Percentiles rank a stretch among this genome's conserved stretches.
These are phyloP conservation scores for Thymus mandschuricus DNA, from an alignment of 257 asterid species.

Conservation along the genomic window DNA sequence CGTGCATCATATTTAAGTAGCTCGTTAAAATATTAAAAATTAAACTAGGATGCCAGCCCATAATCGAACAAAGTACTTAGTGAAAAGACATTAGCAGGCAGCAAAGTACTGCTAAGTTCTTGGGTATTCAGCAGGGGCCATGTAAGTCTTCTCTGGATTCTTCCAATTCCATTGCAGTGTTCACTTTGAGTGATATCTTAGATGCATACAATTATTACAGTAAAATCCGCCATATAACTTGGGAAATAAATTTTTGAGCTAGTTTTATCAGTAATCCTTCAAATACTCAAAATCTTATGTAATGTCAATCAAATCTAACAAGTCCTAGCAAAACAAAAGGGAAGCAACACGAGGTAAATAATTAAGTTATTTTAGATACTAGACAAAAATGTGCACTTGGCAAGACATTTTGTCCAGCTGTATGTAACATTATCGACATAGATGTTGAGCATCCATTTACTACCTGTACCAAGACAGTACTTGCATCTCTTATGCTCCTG, in stretches of 20 bases:
- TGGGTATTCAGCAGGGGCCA: background rate
- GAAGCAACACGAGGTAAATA: background rate
- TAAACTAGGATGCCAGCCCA: background rate
- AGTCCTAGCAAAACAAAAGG: background rate
- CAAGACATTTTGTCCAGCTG: slow-evolving; percentile 3
- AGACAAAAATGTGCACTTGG: background rate
- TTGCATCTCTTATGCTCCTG: slow-evolving; percentile 99
- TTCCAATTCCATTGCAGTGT: background rate
- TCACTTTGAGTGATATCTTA: background rate
- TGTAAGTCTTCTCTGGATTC: background rate
- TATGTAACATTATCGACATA: background rate
- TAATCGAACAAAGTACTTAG: background rate
- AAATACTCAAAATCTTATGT: background rate
- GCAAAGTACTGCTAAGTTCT: background rate
- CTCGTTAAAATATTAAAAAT: background rate
- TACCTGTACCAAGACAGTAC: slow-evolving; percentile 96
- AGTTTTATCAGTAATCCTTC: background rate
- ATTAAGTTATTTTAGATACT: background rate
- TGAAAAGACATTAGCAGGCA: background rate
- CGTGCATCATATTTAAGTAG: slow-evolving; percentile 13
- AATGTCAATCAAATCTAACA: background rate
- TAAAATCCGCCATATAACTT: background rate
- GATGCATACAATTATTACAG: background rate
- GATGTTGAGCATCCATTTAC: slow-evolving; percentile 3
- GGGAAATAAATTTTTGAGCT: background rate